These are phyloP conservation scores for Fusarium buxicola DNA, from an alignment of 2,329 filamentous ascomycete genomes.

Conservation along the genomic window DNA sequence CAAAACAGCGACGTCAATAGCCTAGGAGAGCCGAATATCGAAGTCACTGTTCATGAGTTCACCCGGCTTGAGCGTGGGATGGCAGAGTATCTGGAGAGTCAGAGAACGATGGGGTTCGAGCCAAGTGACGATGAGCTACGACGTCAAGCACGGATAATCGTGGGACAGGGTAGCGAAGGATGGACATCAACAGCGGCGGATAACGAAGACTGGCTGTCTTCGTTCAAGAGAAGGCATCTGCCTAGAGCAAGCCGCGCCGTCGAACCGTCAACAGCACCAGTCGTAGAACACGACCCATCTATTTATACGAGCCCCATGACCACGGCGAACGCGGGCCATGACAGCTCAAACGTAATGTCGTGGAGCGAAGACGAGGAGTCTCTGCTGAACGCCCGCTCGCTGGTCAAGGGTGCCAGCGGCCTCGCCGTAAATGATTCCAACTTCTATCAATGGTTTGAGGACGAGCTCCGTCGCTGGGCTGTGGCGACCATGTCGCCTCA, in stretches of 20 bases:
- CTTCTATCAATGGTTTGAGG: constrained; percentile 24
- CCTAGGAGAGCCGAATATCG: not conserved
- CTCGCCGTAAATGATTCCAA: constrained; percentile 32
- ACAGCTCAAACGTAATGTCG: not conserved
- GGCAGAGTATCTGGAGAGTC: constrained; percentile 17
- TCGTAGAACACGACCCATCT: no score
- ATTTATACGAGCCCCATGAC: not conserved
- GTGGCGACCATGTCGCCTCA: constrained; percentile 33
- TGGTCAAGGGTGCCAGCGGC: constrained; percentile 21
- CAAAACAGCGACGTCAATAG: not conserved
- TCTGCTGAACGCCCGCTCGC: constrained; percentile 14
- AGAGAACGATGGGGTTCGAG: constrained; percentile 21
- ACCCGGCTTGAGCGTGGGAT: constrained; percentile 29
- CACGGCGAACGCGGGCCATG: not conserved
- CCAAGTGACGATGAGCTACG: constrained; percentile 32
- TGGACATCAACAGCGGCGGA: constrained; percentile 28
- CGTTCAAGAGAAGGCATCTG: constrained; percentile 37
- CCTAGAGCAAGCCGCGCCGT: not conserved
- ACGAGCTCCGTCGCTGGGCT: constrained; percentile 31
- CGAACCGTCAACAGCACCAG: not conserved
- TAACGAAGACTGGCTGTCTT: constrained; percentile 31
- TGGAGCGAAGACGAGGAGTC: not conserved
- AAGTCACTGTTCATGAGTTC: constrained; percentile 28
- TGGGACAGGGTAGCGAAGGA: constrained; percentile 16
- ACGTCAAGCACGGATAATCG: constrained; percentile 28